phyloP scores from a whole-genome alignment of 2,329 filamentous ascomycete genomes.

The Penicillium expansum region DNA sequence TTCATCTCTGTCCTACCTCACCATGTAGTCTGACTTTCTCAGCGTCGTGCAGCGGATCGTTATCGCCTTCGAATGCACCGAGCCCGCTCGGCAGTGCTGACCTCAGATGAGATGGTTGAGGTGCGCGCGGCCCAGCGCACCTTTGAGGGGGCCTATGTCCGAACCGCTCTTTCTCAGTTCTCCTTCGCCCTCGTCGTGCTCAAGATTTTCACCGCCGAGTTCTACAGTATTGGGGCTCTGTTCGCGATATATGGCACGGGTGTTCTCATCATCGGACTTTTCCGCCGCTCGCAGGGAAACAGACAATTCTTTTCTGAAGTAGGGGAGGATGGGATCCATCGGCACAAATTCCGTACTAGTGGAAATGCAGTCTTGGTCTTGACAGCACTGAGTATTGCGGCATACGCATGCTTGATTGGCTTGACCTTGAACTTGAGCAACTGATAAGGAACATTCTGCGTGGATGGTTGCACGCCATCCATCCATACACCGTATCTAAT shows the following conservation, averaged over 20 bases:
- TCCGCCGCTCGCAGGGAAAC: slow-evolving; percentile 87
- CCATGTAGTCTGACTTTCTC: slow-evolving; percentile 17
- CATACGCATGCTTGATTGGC: slow-evolving; percentile 59
- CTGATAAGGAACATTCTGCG: slow-evolving; percentile 16
- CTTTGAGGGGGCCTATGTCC: slow-evolving; percentile 95
- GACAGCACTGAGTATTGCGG: slow-evolving; percentile 61
- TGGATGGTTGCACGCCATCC: not conserved
- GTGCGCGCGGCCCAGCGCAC: slow-evolving; percentile 92
- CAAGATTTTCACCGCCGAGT: slow-evolving; percentile 94
- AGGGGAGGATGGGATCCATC: slow-evolving; percentile 58
- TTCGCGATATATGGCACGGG: slow-evolving; percentile 90
- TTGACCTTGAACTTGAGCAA: slow-evolving; percentile 53
- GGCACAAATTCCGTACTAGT: slow-evolving; percentile 63
- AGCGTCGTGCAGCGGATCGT: slow-evolving; percentile 67
- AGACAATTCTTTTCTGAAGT: slow-evolving; percentile 75
- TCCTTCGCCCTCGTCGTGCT: slow-evolving; percentile 91
- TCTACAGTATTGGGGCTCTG: slow-evolving; percentile 94
- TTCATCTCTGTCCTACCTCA: not conserved
- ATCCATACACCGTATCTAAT: slow-evolving; percentile 1
- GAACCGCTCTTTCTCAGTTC: slow-evolving; percentile 91
- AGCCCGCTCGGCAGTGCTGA: slow-evolving; percentile 78
- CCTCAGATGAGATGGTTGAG: slow-evolving; percentile 82
- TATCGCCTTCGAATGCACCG: slow-evolving; percentile 80
- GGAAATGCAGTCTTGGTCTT: slow-evolving; percentile 64
- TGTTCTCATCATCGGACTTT: slow-evolving; percentile 76